Evolutionary conservation across 176 grass and related monocot species (phyloP).

Genomic region (Chloris gayana): DNA sequence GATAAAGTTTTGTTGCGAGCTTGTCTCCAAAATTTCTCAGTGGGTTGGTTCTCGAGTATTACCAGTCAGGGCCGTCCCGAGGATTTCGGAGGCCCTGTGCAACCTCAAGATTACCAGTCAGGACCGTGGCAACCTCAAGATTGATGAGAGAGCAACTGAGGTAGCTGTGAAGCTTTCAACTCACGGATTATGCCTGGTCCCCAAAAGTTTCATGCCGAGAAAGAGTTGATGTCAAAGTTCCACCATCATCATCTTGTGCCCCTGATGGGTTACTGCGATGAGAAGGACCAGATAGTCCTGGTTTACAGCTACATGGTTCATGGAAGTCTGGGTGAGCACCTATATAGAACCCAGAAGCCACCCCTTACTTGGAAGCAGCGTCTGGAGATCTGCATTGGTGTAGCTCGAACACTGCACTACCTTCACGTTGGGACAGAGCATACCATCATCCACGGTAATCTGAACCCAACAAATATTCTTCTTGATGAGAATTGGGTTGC

Average conservation of each 20-base stretch:
- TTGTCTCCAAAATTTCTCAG: no score
- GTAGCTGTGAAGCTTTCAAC: no score
- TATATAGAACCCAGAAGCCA: constrained; percentile 87
- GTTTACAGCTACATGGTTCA: constrained; percentile 93
- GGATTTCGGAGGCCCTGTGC: no score
- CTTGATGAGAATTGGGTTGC: constrained; percentile 94
- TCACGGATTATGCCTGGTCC: no score
- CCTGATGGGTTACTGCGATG: constrained; percentile 87
- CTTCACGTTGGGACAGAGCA: constrained; percentile 93
- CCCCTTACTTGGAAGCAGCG: constrained; percentile 89
- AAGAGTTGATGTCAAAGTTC: constrained; percentile 93
- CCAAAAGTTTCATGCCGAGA: no score
- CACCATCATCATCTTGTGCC: constrained; percentile 88
- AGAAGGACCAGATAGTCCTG: constrained; percentile 88
- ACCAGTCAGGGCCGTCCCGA: no score
- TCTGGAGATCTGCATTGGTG: constrained; percentile 88
- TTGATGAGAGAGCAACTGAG: no score
- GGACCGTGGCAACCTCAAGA: no score
- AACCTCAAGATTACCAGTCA: no score
- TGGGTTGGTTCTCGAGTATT: no score
- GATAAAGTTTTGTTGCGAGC: no score
- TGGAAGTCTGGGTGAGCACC: constrained; percentile 87
- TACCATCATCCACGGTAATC: constrained; percentile 93
- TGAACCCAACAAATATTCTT: constrained; percentile 94
- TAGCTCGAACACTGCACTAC: constrained; percentile 89